These are phyloP conservation scores for Pichia cabralensis DNA, from an alignment of 805 yeast genomes.

Conservation along the genomic window DNA sequence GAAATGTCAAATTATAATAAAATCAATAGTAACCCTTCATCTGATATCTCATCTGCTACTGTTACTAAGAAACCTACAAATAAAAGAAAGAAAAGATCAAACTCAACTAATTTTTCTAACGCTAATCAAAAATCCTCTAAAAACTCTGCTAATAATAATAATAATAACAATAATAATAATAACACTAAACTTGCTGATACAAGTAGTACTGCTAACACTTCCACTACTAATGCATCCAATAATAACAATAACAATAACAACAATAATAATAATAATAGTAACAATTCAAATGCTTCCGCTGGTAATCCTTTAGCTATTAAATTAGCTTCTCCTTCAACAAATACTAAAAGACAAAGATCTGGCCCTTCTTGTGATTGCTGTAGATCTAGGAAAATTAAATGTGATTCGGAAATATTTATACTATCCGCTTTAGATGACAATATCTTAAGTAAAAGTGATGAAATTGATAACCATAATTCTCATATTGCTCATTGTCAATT, in stretches of 20 bases:
- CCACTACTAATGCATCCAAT: background rate
- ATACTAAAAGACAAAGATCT: conserved; percentile 44
- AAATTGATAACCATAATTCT: conserved; percentile 10
- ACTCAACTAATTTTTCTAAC: too few species aligned
- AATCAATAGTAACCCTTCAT: too few species aligned
- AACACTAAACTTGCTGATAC: background rate
- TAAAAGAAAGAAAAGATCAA: too few species aligned
- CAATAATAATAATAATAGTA: background rate
- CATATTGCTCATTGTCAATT: conserved; percentile 24
- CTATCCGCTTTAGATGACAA: conserved; percentile 14
- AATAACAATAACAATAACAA: background rate
- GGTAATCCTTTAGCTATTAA: conserved; percentile 17
- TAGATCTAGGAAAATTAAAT: conserved; percentile 58
- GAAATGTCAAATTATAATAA: too few species aligned
- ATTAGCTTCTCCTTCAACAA: conserved; percentile 24
- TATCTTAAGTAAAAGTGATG: background rate
- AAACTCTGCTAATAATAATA: too few species aligned
- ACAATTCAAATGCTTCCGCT: background rate
- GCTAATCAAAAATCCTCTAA: too few species aligned
- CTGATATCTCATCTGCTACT: too few species aligned
- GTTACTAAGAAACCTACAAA: too few species aligned
- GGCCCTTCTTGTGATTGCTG: conserved; percentile 74
- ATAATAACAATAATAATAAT: conserved; percentile 4
- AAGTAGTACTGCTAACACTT: background rate
- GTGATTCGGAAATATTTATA: conserved; percentile 51